Evolutionary conservation across 768 basidiomycete genomes (phyloP).

Genomic region (Suillus fuscotomentosus): DNA sequence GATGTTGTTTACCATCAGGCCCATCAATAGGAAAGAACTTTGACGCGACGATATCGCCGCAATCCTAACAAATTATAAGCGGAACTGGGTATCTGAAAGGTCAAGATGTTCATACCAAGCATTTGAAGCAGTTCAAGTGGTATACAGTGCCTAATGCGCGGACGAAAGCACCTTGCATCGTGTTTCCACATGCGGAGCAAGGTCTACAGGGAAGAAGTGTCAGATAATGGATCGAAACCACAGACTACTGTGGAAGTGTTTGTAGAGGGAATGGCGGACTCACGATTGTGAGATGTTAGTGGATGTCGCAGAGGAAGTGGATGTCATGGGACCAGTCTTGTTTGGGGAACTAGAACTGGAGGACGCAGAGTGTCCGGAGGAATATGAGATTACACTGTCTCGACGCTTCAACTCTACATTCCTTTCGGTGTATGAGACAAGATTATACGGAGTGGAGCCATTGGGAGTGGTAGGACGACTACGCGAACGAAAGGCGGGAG

Average conservation of each 20-base stretch:
- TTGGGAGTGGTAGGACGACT: constrained; percentile 64
- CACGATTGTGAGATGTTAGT: constrained; percentile 58
- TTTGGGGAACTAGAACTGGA: constrained; percentile 41
- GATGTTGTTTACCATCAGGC: constrained; percentile 81
- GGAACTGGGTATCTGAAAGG: background rate
- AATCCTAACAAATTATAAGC: constrained; percentile 62
- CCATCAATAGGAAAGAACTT: constrained; percentile 99
- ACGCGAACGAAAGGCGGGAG: constrained; percentile 46
- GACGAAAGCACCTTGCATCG: constrained; percentile 95
- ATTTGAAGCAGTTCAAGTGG: constrained; percentile 98
- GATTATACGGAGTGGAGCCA: constrained; percentile 44
- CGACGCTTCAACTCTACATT: constrained; percentile 47
- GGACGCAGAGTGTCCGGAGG: constrained; percentile 55
- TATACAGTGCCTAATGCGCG: constrained; percentile 91
- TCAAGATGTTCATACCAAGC: constrained; percentile 64
- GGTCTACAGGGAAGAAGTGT: constrained; percentile 38
- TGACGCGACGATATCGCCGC: constrained; percentile 92
- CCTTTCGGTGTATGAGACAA: constrained; percentile 53
- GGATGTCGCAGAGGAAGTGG: constrained; percentile 52
- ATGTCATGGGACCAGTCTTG: constrained; percentile 47
- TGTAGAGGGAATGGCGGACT: constrained; percentile 30
- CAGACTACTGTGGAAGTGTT: background rate
- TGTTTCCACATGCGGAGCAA: constrained; percentile 75
- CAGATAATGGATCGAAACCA: constrained; percentile 12
- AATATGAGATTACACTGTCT: constrained; percentile 47